Evolutionary conservation across 306 rosid genomes (phyloP).

Genomic region (Senna siamea): DNA sequence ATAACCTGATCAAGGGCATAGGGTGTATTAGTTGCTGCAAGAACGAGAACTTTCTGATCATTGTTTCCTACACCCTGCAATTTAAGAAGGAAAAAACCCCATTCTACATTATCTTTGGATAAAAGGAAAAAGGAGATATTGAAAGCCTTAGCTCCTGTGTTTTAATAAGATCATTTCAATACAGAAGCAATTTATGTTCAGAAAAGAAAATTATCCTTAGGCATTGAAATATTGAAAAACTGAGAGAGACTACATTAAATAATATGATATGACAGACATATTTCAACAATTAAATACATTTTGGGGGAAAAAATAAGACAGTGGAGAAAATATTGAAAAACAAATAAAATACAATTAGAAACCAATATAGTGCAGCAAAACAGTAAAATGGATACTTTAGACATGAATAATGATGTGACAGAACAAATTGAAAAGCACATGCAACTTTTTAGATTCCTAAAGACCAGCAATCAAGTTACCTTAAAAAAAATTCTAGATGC

Average conservation of each 20-base stretch:
- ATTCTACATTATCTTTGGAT: not conserved
- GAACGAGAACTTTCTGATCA: constrained; percentile 98
- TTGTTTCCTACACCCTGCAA: constrained; percentile 63
- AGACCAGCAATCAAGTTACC: not conserved
- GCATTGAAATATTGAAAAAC: not conserved
- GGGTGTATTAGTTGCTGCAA: constrained; percentile 98
- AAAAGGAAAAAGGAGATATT: not conserved
- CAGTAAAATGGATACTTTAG: not conserved
- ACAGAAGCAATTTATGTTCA: not conserved
- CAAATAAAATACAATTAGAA: not conserved
- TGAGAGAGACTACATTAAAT: no score
- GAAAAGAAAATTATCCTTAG: not conserved
- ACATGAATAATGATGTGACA: not conserved
- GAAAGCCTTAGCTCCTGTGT: no score
- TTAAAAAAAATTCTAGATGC: not conserved
- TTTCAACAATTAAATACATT: not conserved
- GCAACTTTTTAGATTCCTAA: not conserved
- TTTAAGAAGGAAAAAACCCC: not conserved
- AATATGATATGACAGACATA: not conserved
- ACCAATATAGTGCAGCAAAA: not conserved
- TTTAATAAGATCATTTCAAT: no score
- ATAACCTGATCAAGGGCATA: constrained; percentile 96
- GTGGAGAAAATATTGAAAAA: not conserved
- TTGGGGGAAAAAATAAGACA: not conserved
- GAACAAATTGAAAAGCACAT: not conserved